These are phyloP conservation scores for Primulina huaijiensis DNA, from an alignment of 257 asterid genomes.

Conservation along the genomic window DNA sequence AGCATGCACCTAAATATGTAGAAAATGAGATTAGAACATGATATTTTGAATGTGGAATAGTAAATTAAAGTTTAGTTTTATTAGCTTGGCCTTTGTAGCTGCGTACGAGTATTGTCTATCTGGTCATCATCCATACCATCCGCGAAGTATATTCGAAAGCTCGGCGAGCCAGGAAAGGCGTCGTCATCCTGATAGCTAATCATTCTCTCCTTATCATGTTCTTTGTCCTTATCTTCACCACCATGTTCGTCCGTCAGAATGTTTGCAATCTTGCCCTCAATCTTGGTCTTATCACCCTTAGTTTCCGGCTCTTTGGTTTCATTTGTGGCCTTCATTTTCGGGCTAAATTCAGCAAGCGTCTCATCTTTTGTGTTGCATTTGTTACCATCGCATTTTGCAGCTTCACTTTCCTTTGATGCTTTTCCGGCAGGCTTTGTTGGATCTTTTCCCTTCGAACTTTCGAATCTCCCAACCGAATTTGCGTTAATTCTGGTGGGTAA, in stretches of 20 bases:
- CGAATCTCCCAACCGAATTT: not conserved
- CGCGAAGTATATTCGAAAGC: conserved; percentile 43
- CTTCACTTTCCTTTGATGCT: too few species aligned
- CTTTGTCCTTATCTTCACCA: conserved; percentile 18
- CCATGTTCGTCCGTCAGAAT: not conserved
- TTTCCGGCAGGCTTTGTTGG: not conserved
- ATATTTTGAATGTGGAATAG: not conserved
- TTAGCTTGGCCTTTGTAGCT: too few species aligned
- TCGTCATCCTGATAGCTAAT: conserved; percentile 23
- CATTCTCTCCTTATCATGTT: conserved; percentile 36
- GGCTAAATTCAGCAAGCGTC: not conserved
- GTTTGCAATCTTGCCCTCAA: not conserved
- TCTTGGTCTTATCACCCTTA: not conserved
- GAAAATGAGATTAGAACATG: not conserved
- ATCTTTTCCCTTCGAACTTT: not conserved
- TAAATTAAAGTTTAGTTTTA: too few species aligned
- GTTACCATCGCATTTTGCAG: too few species aligned
- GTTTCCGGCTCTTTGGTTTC: not conserved
- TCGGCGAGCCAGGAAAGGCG: conserved; percentile 44
- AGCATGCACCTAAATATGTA: too few species aligned
- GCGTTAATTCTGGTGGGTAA: not conserved
- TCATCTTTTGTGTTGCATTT: not conserved
- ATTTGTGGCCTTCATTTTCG: not conserved
- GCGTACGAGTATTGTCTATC: conserved; percentile 12
- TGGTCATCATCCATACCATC: conserved; percentile 22